A percentile compares a stretch with the other conserved stretches of the same genome.
phyloP scores from a whole-genome alignment of 495 filamentous ascomycete genomes.

The Talaromyces trachyspermus region DNA sequence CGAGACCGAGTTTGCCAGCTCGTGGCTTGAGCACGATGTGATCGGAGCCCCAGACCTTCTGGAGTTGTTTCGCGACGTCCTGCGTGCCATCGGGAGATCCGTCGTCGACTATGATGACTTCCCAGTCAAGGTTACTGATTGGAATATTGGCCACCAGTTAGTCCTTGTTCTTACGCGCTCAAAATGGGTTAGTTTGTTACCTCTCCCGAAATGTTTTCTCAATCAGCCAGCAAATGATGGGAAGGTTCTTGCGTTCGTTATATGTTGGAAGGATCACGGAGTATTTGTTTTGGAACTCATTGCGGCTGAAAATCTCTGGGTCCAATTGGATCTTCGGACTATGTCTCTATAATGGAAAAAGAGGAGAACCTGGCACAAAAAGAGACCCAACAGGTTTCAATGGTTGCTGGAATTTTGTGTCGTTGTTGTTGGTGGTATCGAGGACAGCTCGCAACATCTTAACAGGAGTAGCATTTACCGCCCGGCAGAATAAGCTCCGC shows the following conservation, averaged over 20 bases:
- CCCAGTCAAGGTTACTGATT: constrained; percentile 84
- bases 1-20: constrained; percentile 88
- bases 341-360: too few relatives aligned
- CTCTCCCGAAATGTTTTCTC: constrained; percentile 83
- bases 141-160: constrained; percentile 6
- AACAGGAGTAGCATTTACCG: constrained; percentile 4
- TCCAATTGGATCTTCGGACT: not conserved
- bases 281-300: constrained; percentile 71
- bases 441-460: constrained; percentile 8
- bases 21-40: constrained; percentile 81
- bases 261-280: constrained; percentile 96
- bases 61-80: constrained; percentile 79
- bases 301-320: constrained; percentile 8
- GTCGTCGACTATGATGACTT: constrained; percentile 96
- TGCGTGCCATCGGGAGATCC: constrained; percentile 94
- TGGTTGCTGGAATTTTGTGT: too few relatives aligned
- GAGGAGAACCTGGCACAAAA: not conserved
- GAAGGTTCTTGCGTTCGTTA: constrained; percentile 95
- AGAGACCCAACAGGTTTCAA: too few relatives aligned
- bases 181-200: constrained; percentile 13
- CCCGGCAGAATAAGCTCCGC: constrained; percentile 5
- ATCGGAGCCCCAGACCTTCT: constrained; percentile 64
- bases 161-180: too few relatives aligned
- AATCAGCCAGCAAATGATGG: constrained; percentile 90
- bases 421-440: not conserved